Conservation (phyloP, 805 yeast genomes). For the Ogataea neopini region DNA sequence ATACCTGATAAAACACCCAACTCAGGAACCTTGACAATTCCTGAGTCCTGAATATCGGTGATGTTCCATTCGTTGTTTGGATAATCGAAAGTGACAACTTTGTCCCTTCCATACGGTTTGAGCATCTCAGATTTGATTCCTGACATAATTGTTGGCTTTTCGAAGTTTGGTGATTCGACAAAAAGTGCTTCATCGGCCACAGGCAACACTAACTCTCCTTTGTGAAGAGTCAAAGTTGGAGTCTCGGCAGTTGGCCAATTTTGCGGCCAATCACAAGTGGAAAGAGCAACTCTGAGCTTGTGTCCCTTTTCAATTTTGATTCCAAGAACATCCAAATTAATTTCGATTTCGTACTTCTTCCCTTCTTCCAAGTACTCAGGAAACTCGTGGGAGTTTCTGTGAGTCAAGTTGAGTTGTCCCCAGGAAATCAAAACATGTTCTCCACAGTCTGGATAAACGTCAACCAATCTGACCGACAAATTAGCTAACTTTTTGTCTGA, state of each 20-base stretch:
- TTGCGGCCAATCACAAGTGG: conserved; percentile 51
- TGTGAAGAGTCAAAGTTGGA: conserved; percentile 37
- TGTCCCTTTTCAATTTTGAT: conserved; percentile 39
- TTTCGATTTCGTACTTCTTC: conserved; percentile 34
- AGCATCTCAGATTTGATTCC: conserved; percentile 31
- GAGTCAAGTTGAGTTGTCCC: conserved; percentile 46
- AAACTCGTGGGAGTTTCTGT: conserved; percentile 42
- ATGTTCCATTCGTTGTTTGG: conserved; percentile 38
- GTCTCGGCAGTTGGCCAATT: conserved; percentile 47
- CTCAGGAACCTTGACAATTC: conserved; percentile 35
- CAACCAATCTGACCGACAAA: conserved; percentile 41
- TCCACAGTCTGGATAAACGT: conserved; percentile 40
- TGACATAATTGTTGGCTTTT: conserved; percentile 32
- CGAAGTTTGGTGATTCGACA: conserved; percentile 30
- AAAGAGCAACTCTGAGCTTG: conserved; percentile 40
- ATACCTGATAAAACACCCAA: conserved; percentile 38
- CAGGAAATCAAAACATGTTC: conserved; percentile 43
- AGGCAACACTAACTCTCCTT: conserved; percentile 36
- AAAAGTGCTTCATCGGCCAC: conserved; percentile 23
- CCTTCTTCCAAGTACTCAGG: conserved; percentile 39
- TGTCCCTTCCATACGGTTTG: conserved; percentile 29
- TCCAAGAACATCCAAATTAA: conserved; percentile 44
- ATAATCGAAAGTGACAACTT: conserved; percentile 34
- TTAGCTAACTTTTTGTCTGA: conserved; percentile 43
- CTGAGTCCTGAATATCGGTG: conserved; percentile 39